Evolutionary conservation across 176 grass and related monocot species (phyloP).

Genomic region (Oryza australiensis): DNA sequence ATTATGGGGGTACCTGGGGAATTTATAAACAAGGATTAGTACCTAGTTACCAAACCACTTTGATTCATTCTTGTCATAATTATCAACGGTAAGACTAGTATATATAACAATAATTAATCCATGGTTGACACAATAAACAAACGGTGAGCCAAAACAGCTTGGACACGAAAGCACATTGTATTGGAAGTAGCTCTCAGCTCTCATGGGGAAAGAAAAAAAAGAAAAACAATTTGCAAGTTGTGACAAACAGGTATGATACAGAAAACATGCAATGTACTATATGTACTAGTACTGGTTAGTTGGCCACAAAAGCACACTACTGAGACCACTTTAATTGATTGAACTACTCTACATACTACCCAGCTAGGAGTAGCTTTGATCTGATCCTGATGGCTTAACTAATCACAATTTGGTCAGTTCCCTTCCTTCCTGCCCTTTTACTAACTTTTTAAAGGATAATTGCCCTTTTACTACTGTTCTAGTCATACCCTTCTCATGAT

Average conservation of each 20-base stretch:
- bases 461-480: not conserved
- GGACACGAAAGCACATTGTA: not conserved
- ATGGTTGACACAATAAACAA: not conserved
- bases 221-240: conserved; percentile 1
- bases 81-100: not conserved
- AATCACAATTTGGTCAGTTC: conserved; percentile 16
- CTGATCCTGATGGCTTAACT: conserved; percentile 31
- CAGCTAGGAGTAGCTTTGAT: not conserved
- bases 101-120: not conserved
- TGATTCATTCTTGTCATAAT: not conserved
- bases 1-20: not conserved
- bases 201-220: not conserved
- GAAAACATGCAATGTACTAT: conserved; percentile 13
- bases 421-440: not conserved
- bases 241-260: conserved; percentile 11
- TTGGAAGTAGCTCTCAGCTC: not conserved
- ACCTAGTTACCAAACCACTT: not conserved
- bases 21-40: not conserved
- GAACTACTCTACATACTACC: not conserved
- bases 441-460: not conserved
- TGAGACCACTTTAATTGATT: conserved; percentile 20
- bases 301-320: conserved; percentile 8
- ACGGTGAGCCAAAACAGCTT: conserved; percentile 2
- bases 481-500: conserved; percentile 12
- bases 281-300: conserved; percentile 10